These are phyloP conservation scores for Claviceps sp. DNA, from an alignment of 2,329 filamentous ascomycete genomes.

Conservation along the genomic window DNA sequence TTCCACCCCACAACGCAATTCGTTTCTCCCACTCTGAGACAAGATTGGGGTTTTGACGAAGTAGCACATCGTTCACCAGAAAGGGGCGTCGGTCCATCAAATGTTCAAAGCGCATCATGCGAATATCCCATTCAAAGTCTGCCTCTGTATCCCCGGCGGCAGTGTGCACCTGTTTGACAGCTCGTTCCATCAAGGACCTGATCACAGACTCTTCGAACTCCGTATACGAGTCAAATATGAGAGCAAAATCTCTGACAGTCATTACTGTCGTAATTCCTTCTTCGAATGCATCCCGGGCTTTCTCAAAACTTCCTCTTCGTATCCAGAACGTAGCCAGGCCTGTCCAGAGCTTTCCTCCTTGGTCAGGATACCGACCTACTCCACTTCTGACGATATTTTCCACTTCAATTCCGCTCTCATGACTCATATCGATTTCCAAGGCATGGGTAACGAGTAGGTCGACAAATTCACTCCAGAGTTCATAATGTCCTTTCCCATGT, in stretches of 20 bases:
- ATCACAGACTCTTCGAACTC: conserved; percentile 98
- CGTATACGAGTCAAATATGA: conserved; percentile 90
- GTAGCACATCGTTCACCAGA: conserved; percentile 85
- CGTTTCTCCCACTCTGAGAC: conserved; percentile 96
- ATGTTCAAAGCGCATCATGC: conserved; percentile 96
- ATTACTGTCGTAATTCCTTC: conserved; percentile 96
- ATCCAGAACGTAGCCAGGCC: conserved; percentile 96
- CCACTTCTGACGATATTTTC: conserved; percentile 88
- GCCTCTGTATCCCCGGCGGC: conserved; percentile 66
- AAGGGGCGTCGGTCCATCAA: conserved; percentile 95
- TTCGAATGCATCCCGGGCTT: conserved; percentile 84
- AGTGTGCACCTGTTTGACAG: conserved; percentile 65
- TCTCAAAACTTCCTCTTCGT: conserved; percentile 81
- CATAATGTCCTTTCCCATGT: conserved; percentile 85
- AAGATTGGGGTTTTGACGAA: conserved; percentile 92
- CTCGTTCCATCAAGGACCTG: conserved; percentile 77
- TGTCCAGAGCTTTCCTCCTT: conserved; percentile 88
- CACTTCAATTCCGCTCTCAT: conserved; percentile 75
- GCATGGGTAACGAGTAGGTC: conserved; percentile 87
- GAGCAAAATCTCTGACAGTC: conserved; percentile 94
- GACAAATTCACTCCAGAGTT: conserved; percentile 96
- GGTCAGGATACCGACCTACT: conserved; percentile 80
- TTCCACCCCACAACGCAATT: conserved; percentile 89
- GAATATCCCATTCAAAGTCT: conserved; percentile 88
- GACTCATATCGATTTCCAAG: conserved; percentile 66